Conservation (phyloP, 2,329 filamentous ascomycete species). For the Chaetomiaceae sp. region DNA sequence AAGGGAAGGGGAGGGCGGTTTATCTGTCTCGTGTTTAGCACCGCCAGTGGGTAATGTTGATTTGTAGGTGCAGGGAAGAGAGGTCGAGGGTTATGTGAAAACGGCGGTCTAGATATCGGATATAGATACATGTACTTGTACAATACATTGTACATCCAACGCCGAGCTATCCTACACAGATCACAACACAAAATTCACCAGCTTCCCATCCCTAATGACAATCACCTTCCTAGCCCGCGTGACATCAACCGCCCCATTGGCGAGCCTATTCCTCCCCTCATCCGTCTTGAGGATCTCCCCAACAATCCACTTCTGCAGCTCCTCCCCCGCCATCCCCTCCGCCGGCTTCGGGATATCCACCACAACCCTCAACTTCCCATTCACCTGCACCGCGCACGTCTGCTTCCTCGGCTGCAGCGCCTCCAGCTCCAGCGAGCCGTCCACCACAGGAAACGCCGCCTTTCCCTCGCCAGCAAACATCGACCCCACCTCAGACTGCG, state of each 20-base stretch:
- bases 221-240: slow-evolving; percentile 59
- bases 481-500: slow-evolving; percentile 30
- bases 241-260: slow-evolving; percentile 42
- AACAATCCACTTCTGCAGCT: slow-evolving; percentile 57
- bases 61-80: neutral
- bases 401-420: slow-evolving; percentile 47
- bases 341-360: slow-evolving; percentile 57
- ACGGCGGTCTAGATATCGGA: no score
- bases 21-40: slow-evolving; percentile 13
- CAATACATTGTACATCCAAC: neutral
- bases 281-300: slow-evolving; percentile 56
- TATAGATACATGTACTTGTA: neutral
- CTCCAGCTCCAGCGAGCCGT: slow-evolving; percentile 45
- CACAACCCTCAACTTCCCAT: slow-evolving; percentile 70
- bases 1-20: slow-evolving; percentile 46
- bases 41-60: no score
- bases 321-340: slow-evolving; percentile 37
- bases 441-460: slow-evolving; percentile 55
- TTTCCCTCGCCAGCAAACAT: slow-evolving; percentile 34
- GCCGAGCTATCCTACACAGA: no score
- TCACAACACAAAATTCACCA: slow-evolving; percentile 69
- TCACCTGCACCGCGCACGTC: slow-evolving; percentile 67
- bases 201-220: slow-evolving; percentile 60
- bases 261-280: slow-evolving; percentile 55
- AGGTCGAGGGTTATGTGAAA: no score